Conservation (phyloP, 2,329 filamentous ascomycete species). For the Trematosphaeria pertusa region DNA sequence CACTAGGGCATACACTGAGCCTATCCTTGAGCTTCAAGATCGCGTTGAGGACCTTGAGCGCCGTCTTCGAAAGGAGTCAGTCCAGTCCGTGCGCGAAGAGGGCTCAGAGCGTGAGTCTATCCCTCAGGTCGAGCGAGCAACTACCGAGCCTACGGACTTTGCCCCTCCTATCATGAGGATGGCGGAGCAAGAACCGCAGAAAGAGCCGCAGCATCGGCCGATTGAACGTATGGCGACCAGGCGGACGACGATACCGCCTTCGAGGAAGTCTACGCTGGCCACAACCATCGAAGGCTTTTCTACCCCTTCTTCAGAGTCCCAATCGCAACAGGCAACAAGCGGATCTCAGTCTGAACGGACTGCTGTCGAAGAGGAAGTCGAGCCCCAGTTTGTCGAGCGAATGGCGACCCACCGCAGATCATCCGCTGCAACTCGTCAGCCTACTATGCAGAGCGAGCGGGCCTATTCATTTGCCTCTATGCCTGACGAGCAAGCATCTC, state of each 20-base stretch:
- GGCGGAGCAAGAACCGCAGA: conserved; percentile 10
- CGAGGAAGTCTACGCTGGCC: not conserved
- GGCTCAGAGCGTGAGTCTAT: conserved; percentile 3
- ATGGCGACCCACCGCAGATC: conserved; percentile 2
- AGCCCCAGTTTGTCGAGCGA: conserved; percentile 1
- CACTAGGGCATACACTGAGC: conserved; percentile 19
- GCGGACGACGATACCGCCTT: not conserved
- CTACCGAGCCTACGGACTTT: not conserved
- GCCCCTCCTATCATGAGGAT: conserved; percentile 10
- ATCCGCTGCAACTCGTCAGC: not conserved
- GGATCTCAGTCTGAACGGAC: no score
- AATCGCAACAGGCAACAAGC: no score
- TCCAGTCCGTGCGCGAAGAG: not conserved
- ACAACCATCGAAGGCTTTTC: not conserved
- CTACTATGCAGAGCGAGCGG: not conserved
- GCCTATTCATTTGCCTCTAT: not conserved
- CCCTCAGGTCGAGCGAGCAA: conserved; percentile 2
- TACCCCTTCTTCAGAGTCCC: no score
- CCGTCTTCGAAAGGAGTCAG: conserved; percentile 4
- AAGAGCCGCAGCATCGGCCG: not conserved
- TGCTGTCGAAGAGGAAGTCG: not conserved
- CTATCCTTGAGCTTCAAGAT: conserved; percentile 18
- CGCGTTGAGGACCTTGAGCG: conserved; percentile 19
- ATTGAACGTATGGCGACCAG: conserved; percentile 1
- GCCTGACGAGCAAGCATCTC: not conserved